Percentiles rank a stretch among this genome's conserved stretches.
phyloP scores from a whole-genome alignment of 257 asterid species.

The Dorcoceras hygrometricum region DNA sequence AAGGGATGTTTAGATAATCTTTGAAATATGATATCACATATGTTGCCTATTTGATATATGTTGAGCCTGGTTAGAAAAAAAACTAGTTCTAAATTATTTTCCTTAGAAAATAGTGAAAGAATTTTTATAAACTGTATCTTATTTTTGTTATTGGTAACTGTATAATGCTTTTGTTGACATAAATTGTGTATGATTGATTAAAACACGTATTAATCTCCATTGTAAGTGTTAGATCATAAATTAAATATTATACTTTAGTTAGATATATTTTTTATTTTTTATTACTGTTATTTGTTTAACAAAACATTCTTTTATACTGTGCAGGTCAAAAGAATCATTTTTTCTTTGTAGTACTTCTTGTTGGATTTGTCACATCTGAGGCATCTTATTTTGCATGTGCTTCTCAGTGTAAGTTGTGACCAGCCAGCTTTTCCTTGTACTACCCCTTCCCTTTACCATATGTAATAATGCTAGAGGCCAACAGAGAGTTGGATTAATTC shows the following conservation, averaged over 20 bases:
- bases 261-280: too few relatives aligned
- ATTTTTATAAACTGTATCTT: background rate
- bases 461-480: background rate
- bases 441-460: conserved; percentile 2
- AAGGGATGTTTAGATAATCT: background rate
- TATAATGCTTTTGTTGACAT: background rate
- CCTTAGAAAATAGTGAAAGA: background rate
- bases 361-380: conserved; percentile 44
- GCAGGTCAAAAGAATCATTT: conserved; percentile 54
- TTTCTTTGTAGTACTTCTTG: conserved; percentile 36
- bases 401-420: conserved; percentile 41
- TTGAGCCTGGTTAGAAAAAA: too few relatives aligned
- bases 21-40: background rate
- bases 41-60: too few relatives aligned
- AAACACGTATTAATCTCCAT: background rate
- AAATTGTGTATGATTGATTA: background rate
- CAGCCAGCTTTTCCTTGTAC: conserved; percentile 16
- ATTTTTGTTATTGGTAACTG: too few relatives aligned
- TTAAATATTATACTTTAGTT: too few relatives aligned
- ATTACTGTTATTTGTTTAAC: background rate
- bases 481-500: background rate
- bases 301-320: conserved; percentile 14
- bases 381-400: conserved; percentile 40
- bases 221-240: background rate
- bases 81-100: too few relatives aligned